Conservation (phyloP, 352 stramenopile species). For the Phytophthora capsici region DNA sequence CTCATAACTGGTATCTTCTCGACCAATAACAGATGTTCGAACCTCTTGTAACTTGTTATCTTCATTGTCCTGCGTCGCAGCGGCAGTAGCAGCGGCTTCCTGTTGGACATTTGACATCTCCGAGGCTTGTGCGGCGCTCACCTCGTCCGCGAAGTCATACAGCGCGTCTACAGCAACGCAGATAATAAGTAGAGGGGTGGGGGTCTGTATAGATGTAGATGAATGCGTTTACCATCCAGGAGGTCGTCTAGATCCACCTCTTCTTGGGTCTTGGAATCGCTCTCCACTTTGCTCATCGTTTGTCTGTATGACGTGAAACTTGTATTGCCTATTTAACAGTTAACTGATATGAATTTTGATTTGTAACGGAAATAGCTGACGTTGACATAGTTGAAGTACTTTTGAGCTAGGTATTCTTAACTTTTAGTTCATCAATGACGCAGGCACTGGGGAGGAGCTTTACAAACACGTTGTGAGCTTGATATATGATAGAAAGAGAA, state of each 20-base stretch:
- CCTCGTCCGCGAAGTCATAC: constrained; percentile 83
- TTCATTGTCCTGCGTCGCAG: constrained; percentile 55
- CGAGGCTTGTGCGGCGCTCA: constrained; percentile 32
- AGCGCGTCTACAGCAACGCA: constrained; percentile 61
- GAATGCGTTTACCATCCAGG: constrained; percentile 56
- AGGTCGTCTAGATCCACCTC: constrained; percentile 85
- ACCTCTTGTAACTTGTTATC: constrained; percentile 77
- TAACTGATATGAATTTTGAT: constrained; percentile 3
- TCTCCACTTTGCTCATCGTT: constrained; percentile 36
- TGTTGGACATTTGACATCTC: constrained; percentile 51
- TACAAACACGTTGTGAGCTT: background rate
- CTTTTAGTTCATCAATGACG: constrained; percentile 25
- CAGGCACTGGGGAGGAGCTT: constrained; percentile 44
- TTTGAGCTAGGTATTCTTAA: background rate
- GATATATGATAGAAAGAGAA: background rate
- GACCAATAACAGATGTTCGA: background rate
- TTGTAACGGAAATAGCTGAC: constrained; percentile 14
- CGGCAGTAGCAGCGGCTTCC: constrained; percentile 58
- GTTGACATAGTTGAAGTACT: constrained; percentile 15
- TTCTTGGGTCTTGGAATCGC: constrained; percentile 33
- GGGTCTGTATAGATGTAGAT: background rate
- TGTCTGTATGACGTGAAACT: constrained; percentile 11
- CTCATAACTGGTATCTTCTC: background rate
- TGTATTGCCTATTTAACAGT: constrained; percentile 5
- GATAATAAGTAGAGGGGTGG: background rate